Conservation (phyloP, 2,329 filamentous ascomycete species). For the Fonsecaea multimorphosa region DNA sequence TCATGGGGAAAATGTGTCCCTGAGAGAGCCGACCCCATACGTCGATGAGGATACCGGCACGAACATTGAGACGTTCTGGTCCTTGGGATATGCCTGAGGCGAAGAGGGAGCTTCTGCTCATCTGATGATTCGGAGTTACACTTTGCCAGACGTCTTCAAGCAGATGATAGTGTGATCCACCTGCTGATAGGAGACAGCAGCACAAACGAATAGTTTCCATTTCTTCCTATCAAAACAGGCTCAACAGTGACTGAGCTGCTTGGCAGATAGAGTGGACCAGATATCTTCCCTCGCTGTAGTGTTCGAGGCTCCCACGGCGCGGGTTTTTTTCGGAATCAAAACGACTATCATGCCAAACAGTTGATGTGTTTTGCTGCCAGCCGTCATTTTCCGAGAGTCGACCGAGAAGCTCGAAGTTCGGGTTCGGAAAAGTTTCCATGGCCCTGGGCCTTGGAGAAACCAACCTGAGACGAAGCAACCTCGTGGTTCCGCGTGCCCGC, state of each 20-base stretch:
- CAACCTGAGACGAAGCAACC: background rate
- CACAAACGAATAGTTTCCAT: background rate
- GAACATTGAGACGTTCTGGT: conserved; percentile 58
- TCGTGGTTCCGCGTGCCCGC: background rate
- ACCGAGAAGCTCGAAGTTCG: background rate
- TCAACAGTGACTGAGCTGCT: background rate
- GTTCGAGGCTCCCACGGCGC: background rate
- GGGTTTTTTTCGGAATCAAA: background rate
- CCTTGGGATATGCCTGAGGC: conserved; percentile 53
- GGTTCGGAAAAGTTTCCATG: background rate
- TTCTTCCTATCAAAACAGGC: background rate
- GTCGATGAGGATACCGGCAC: conserved; percentile 57
- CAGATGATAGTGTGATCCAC: background rate
- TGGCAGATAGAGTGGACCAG: background rate
- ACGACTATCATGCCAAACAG: background rate
- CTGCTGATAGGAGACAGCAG: background rate
- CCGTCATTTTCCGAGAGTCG: background rate
- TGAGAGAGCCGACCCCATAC: conserved; percentile 53
- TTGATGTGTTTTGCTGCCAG: background rate
- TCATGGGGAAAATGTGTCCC: conserved; percentile 57
- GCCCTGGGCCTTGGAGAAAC: background rate
- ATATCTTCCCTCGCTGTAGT: background rate
- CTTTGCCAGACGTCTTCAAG: background rate
- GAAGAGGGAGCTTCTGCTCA: background rate
- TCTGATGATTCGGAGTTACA: background rate